These are phyloP conservation scores for Triticum timopheevii DNA, from an alignment of 176 grass and related monocot genomes.

Conservation along the genomic window DNA sequence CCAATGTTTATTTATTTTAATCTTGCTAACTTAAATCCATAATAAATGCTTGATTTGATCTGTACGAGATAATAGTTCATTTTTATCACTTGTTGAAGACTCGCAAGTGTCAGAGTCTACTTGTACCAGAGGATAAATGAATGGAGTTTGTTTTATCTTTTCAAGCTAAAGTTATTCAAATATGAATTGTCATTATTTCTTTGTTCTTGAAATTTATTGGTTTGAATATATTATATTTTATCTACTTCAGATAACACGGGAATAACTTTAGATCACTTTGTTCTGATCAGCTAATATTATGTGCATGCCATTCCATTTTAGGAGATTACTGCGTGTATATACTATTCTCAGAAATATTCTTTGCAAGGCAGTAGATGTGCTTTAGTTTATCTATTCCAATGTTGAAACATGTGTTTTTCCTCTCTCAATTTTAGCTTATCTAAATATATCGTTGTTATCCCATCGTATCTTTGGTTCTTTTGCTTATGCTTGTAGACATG, in stretches of 20 bases:
- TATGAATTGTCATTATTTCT: neutral
- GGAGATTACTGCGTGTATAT: neutral
- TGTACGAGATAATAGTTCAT: neutral
- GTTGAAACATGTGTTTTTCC: neutral
- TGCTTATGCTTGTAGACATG: neutral
- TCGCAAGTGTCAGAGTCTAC: neutral
- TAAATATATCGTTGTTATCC: neutral
- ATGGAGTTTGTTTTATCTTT: neutral
- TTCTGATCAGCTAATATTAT: neutral
- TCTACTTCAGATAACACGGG: neutral
- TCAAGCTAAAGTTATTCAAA: neutral
- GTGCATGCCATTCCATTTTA: neutral
- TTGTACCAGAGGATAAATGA: neutral
- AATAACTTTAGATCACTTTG: neutral
- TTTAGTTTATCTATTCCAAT: neutral
- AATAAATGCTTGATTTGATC: neutral
- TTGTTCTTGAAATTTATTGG: neutral
- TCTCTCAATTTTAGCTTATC: neutral
- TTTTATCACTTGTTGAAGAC: neutral
- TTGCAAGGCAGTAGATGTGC: neutral
- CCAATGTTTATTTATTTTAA: neutral
- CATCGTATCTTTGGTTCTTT: neutral
- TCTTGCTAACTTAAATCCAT: neutral
- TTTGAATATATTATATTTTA: neutral
- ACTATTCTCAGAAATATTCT: neutral